Conservation (phyloP, 2,329 filamentous ascomycete genomes). For the Elsinoe perseae region DNA sequence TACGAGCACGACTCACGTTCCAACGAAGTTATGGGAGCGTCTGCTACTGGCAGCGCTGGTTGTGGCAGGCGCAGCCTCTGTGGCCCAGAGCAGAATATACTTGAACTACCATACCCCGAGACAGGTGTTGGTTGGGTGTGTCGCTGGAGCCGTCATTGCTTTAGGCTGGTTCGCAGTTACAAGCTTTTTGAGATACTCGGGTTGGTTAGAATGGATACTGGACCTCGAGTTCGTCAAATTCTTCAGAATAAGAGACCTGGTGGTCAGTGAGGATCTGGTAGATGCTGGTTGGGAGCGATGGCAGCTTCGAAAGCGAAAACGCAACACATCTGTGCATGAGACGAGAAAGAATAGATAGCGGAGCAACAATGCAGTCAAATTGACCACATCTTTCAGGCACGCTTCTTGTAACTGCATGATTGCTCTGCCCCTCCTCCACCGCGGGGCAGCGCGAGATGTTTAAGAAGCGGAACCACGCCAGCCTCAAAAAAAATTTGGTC, state of each 20-base stretch:
- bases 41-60: slow-evolving; percentile 41
- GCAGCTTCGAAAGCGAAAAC: slow-evolving; percentile 50
- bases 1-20: slow-evolving; percentile 41
- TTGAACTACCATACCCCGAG: slow-evolving; percentile 83
- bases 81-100: slow-evolving; percentile 80
- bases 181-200: slow-evolving; percentile 55
- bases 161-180: slow-evolving; percentile 72
- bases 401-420: neutral
- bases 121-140: slow-evolving; percentile 76
- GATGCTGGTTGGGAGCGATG: slow-evolving; percentile 93
- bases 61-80: slow-evolving; percentile 36
- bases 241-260: slow-evolving; percentile 71
- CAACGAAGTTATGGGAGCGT: slow-evolving; percentile 57
- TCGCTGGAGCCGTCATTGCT: slow-evolving; percentile 63
- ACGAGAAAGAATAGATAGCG: slow-evolving; percentile 21
- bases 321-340: slow-evolving; percentile 14
- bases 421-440: neutral
- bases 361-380: neutral
- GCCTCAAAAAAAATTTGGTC: neutral
- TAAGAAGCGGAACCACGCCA: neutral
- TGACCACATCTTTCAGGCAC: too few species aligned
- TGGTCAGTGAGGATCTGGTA: slow-evolving; percentile 78
- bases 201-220: slow-evolving; percentile 65
- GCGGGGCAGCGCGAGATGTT: neutral
- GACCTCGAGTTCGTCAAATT: slow-evolving; percentile 57